phyloP scores from a whole-genome alignment of 139 green algal genomes.

The Protoeuglena noctilucae region DNA sequence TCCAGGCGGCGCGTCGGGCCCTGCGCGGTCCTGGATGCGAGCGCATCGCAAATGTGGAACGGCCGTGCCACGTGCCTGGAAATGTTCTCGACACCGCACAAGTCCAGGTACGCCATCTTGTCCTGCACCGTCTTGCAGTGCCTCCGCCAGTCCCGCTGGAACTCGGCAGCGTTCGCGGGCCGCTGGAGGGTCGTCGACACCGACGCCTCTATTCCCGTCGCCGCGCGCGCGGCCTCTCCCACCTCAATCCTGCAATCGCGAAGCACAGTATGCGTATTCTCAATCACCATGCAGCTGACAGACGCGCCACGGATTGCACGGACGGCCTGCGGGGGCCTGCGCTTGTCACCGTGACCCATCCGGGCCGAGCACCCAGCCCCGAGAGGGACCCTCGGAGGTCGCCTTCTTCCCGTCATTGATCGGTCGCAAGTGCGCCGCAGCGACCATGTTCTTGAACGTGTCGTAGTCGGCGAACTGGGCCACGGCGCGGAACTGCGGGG shows the following conservation, averaged over 20 bases:
- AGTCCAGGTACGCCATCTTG: neutral
- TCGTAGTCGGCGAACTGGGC: slow-evolving; percentile 11
- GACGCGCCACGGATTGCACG: neutral
- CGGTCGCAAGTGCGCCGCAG: neutral
- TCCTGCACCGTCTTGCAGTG: neutral
- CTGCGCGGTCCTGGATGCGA: no score
- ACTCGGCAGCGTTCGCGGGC: no score
- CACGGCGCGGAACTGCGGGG: no score
- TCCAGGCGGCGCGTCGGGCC: no score
- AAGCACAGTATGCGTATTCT: no score
- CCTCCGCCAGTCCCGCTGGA: slow-evolving; percentile 1
- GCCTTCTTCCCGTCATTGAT: neutral
- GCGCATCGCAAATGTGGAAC: no score
- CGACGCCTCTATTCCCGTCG: no score
- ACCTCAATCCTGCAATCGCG: no score
- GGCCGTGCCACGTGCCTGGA: no score
- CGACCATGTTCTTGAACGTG: slow-evolving; percentile 19
- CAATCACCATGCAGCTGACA: neutral
- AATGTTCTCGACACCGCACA: no score
- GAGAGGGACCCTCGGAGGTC: no score
- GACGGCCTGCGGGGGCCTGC: neutral
- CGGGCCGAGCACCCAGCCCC: neutral
- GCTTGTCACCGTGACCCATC: neutral
- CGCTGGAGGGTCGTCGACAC: neutral
- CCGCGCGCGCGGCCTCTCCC: no score